These are phyloP conservation scores for Pseudogymnoascus sp. DNA, from an alignment of 2,329 filamentous ascomycete species.

Conservation along the genomic window DNA sequence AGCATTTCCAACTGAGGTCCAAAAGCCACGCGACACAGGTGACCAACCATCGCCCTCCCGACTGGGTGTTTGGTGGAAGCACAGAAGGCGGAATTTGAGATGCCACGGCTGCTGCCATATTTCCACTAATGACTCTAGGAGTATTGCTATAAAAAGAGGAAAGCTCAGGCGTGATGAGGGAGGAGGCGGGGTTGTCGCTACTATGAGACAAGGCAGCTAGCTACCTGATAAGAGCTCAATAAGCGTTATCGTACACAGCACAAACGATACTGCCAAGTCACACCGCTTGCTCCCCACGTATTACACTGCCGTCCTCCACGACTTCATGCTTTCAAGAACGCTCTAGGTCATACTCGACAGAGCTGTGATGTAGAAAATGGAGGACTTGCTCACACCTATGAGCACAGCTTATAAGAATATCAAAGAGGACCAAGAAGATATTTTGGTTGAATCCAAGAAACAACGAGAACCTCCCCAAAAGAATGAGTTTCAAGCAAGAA, in stretches of 20 bases:
- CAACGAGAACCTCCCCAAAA: neutral
- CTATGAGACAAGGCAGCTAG: neutral
- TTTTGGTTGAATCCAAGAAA: constrained; percentile 16
- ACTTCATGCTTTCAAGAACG: neutral
- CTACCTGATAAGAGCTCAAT: constrained; percentile 8
- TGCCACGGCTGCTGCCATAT: neutral
- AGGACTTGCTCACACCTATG: constrained; percentile 40
- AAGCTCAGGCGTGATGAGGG: neutral
- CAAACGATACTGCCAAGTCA: neutral
- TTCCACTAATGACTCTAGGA: neutral
- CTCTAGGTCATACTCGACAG: neutral
- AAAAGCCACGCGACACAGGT: neutral
- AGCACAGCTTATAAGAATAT: constrained; percentile 31
- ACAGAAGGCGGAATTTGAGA: neutral
- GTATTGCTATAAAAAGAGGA: neutral
- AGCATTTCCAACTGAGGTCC: neutral
- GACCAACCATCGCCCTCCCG: neutral
- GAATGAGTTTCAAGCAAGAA: constrained; percentile 13
- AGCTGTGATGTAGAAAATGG: constrained; percentile 32
- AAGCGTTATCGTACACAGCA: neutral
- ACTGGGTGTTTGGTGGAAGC: neutral
- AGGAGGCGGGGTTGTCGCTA: neutral
- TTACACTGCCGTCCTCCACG: neutral
- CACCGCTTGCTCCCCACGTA: neutral
- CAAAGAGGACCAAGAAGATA: constrained; percentile 16